Evolutionary conservation across 768 basidiomycete species (phyloP), one percentile per base, ranked within the genome.

Genomic region (Boletus reticulatus): DNA sequence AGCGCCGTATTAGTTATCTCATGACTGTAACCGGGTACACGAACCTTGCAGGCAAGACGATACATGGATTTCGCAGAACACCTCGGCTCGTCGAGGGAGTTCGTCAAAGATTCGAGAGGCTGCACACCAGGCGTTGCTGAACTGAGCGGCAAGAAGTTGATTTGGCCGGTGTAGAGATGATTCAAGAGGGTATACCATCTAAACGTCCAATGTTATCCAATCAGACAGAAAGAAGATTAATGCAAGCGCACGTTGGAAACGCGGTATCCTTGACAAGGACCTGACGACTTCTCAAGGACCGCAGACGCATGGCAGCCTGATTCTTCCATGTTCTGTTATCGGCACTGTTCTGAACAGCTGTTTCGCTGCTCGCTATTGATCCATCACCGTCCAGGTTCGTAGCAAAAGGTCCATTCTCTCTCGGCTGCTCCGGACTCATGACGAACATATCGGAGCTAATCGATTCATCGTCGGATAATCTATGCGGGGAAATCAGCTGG

Each of bases 61-160:
- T 75, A 77, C 72, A 76, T 78, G 1, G 77, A 78, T 52, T 77
- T 78, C 0, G 75, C 71, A 4, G 75, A 77, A 53, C 73, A 76
- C 16, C 34, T 56, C 1, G 54, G 52, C 10, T 43, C 29, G 27
- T 63, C 64, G 0, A 50, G n/a, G n/a, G 53, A 44, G 45, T 38
- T 50, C 32, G 47, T 53, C 24, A 48, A 52, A 11, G 47, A 50
- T 32, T 51, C 31, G 6, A 24, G 46, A 39, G 19, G 45, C 13
- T 50, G 43, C 14, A 20, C 47, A 8, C 38, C 36, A 16, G 43
- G 49, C 31, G 41, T 55, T 16, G 56, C 2, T 4, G 64, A 66
- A 34, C 53, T 64, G 31, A 76, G 66, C 4, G 71, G 70, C 20
- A 58, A 55, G 45, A 75, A 77, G 41, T 45, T 59, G 36, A 75